Evolutionary conservation across 2,329 filamentous ascomycete genomes (phyloP), one percentile per base, ranked within the genome.

Genomic region (Ceratocystis huliohia): DNA sequence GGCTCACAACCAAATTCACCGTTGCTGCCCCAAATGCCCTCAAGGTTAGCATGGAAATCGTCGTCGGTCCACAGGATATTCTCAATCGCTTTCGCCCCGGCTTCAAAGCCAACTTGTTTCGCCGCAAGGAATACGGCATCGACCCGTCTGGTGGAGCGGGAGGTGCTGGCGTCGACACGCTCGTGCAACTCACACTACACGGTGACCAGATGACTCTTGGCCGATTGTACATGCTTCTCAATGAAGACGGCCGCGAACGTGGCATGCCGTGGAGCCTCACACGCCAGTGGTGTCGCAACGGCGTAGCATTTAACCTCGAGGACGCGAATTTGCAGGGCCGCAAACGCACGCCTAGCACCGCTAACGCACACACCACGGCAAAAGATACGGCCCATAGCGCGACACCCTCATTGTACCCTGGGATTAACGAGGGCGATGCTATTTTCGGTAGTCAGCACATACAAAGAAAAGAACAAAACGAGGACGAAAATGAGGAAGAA

Each of bases 181-280:
- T 79, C 5, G 68, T 79, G 15, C 71, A 71, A 33, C 33, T 70
- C 3, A 64, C 63, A 5, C 69, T 79, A 15, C 72, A 73, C 22
- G 75, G 73, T 53, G 74, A 74, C 57, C 71, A 73, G 37, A 70
- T 72, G 37, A 69, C 70, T 4, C 65, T 68, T 25, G 65, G 70
- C 67, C 62, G 66, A 44, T 70, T 82, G 48, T 74, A 72, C 56
- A 70, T 69, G 33, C 74, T 76, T 46, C 75, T 83, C 62, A 71
- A 71, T 3, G 73, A 74, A 10, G 80, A 83, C 71, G 78, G 77
- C n/a, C 63, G 63, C 4, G 72, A 73, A 33, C 76, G 79, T 15
- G 70, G 69, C 44, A 66, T 71, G n/a, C 65, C 66, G 25, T 72
- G 71, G 71, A 69, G 69, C 17, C 65, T 72, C 45, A 68, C 62